Conservation (phyloP, 1,284 basidiomycete genomes). For the Tilletia caries region DNA sequence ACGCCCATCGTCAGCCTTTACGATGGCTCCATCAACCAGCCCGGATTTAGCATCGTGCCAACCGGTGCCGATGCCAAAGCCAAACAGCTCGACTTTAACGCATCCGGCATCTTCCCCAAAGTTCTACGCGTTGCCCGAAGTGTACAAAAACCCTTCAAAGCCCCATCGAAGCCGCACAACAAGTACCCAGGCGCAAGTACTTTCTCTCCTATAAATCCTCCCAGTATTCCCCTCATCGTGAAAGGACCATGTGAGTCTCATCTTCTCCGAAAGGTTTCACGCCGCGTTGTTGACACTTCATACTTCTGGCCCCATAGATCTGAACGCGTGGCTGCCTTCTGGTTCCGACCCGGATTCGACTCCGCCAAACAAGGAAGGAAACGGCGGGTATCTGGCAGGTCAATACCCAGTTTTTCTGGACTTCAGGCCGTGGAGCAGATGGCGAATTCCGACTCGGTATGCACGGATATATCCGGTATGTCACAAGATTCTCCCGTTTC, state of each 20-base stretch:
- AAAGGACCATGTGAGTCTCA: conserved; percentile 32
- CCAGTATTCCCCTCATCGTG: conserved; percentile 45
- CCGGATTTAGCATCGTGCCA: neutral
- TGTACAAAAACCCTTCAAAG: neutral
- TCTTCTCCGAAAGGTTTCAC: neutral
- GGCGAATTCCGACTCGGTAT: conserved; percentile 45
- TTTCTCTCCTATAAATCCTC: conserved; percentile 45
- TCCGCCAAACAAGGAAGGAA: conserved; percentile 43
- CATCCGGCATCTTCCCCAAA: neutral
- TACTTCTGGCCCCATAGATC: conserved; percentile 20
- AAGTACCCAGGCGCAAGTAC: conserved; percentile 22
- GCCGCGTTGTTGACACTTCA: neutral
- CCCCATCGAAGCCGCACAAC: neutral
- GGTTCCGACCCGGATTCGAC: conserved; percentile 30
- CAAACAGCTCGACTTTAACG: neutral
- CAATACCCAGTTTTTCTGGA: conserved; percentile 45
- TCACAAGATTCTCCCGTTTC: neutral
- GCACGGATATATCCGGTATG: conserved; percentile 36
- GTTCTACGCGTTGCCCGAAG: too few relatives aligned
- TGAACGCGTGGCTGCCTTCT: conserved; percentile 44
- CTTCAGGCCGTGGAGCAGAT: conserved; percentile 45
- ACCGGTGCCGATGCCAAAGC: neutral
- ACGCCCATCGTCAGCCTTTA: conserved; percentile 3
- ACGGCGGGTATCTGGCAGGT: conserved; percentile 44
- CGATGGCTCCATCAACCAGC: conserved; percentile 12